A percentile compares a stretch with the other conserved stretches of the same genome.
Conservation (phyloP, 2,329 filamentous ascomycete genomes). For the Scopulariopsis brevicaulis region DNA sequence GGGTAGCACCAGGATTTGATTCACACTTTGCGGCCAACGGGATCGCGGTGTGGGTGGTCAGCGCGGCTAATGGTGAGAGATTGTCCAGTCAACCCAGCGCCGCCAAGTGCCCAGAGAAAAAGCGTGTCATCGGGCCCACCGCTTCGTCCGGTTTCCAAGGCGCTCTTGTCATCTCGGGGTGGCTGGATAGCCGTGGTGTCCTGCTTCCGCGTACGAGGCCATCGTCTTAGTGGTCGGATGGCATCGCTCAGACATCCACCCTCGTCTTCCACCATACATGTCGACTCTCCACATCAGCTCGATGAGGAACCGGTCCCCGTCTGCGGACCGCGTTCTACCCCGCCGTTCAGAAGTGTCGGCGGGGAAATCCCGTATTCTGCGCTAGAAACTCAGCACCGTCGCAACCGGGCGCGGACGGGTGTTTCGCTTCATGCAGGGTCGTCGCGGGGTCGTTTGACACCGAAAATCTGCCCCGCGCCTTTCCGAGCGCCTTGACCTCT, state of each 20-base stretch:
- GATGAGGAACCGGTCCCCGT: too few species aligned
- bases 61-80: neutral
- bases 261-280: too few species aligned
- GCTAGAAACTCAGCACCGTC: neutral
- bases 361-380: neutral
- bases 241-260: too few species aligned
- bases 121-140: neutral
- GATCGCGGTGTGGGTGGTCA: neutral
- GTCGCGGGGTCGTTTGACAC: neutral
- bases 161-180: neutral
- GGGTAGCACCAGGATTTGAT: neutral
- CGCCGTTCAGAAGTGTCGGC: neutral
- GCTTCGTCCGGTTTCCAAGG: neutral
- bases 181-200: neutral
- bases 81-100: neutral
- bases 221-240: too few species aligned
- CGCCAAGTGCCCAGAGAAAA: neutral
- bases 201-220: too few species aligned
- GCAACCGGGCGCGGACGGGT: neutral
- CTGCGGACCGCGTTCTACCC: too few species aligned
- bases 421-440: neutral
- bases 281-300: too few species aligned
- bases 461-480: too few species aligned
- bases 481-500: too few species aligned
- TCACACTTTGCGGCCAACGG: neutral